Evolutionary conservation across 352 stramenopile genomes (phyloP), one percentile per base, ranked within the genome.

Genomic region (Phytophthora europaea): DNA sequence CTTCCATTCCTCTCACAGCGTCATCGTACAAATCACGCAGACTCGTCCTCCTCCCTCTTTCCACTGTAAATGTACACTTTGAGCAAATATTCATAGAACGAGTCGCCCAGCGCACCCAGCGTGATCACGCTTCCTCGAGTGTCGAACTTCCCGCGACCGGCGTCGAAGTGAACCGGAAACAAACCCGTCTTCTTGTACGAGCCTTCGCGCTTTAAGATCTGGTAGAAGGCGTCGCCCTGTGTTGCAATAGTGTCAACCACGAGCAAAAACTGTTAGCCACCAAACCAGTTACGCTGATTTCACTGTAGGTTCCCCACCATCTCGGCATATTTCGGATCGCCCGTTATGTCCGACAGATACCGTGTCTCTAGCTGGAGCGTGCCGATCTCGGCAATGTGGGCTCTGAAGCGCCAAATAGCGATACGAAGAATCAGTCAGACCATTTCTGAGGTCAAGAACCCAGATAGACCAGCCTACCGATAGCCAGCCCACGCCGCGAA

Each of bases 1-100:
- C 85, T 23, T 98, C 91, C 48, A 99, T 97, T 15, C 97, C 98
- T 22, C 94, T 81, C 55, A 99, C 94, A 2, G 96, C 88, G 48
- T 94, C 83, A 65, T 99, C 96, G 71, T 99, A 99, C 60, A 98
- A 86, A 13, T 94, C 72, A n/a, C 91, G 76, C 36, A 95, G 51
- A 45, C 22, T 59, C 68, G 56, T 97, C 91, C 31, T 94, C 64
- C 16, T 77, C 23, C 9, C 76, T 76, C 65, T 92, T 91, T 45
- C 95, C 96, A 47, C 94, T 98, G 84, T 99, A 98, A n/a, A 99
- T 75, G 84, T 94, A 99, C 40, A 98, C 85, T 81, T 99, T 99
- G 45, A 99, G 78, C 59, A 99, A 80, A 79, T 99, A 99, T 81
- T 99, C 98, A 77, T 99, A 99, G 73, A 99, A 98, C 15, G 91